Evolutionary conservation across 108 stramenopile species (phyloP), one percentile per base, ranked within the genome.

Genomic region (Schizochytrium sp.): DNA sequence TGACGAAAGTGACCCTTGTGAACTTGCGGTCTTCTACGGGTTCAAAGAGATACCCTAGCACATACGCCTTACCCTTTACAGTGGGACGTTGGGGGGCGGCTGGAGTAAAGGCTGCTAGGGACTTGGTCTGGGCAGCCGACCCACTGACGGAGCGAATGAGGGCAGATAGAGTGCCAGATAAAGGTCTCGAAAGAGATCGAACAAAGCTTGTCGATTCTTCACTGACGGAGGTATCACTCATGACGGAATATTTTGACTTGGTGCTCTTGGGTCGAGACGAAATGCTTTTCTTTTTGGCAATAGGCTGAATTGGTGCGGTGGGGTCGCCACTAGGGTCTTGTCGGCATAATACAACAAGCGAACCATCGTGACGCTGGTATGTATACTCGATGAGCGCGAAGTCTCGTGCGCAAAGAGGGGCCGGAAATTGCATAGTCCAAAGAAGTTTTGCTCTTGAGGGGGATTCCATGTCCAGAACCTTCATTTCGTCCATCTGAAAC

Each of bases 261-360:
- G 64, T 7, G 64, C 64, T 69, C 12, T 8, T 15, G 64, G 64
- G 12, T 38, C 64, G 64, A 44, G 57, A 17, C 57, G 57, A 58
- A 17, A 58, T 10, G 13, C 57, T 58, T 58, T 58, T 10, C 57
- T 28, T 28, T 28, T 28, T 28, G 28, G 57, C 57, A 17, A 58
- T 10, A 17, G 13, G 10, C 17, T 58, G 57, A 10, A 17, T 58
- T 17, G 57, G 57, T 17, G 57, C 10, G 13, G 10, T 17, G 57
- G 57, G 17, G 57, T 10, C 57, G 57, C 13, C 10, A 58, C 13
- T 15, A 17, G 57, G 10, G 57, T 69, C 64, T 38, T 44, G 10
- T 69, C 64, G 64, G 64, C 64, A 69, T 38, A 15, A 38, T 38
- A 69, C 64, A 44, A 83, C 76, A 53, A 55, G 76, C 45, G 47